Evolutionary conservation across 176 grass and related monocot species (phyloP), one percentile per base, ranked within the genome.

Genomic region (Thalia dealbata): DNA sequence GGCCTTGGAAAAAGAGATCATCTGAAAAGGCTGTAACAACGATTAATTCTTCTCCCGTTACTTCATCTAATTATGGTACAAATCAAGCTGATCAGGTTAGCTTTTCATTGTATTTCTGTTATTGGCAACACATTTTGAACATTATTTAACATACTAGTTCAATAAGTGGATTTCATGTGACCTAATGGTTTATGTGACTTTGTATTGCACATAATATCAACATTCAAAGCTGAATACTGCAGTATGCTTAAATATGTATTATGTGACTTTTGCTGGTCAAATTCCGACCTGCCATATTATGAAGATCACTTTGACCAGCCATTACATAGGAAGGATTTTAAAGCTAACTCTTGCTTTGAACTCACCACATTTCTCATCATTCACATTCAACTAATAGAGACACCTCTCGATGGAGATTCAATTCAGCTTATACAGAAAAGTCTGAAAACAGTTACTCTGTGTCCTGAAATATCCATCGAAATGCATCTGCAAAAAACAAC

Each of bases 1-100:
- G 75, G 75, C 75, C 64, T 25, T 77, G 75, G 75, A 77, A 68
- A 28, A 77, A 56, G 64, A 67, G 67, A 18, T 77, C 63, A 41
- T 77, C 64, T 19, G 75, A 77, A 12, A 77, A 77, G 45, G 64
- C 21, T 25, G 32, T 16, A 25, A 25, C 3, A 38, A 38, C 64
- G 41, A 51, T 27, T 67, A 21, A 68, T 63, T 77, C 75, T 15
- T 41, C 50, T 14, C 25, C 14, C 41, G 21, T 46, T 25, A 22
- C 75, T 42, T 77, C 19, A 16, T 15, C 64, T 42, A 56, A 54
- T 52, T 22, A 63, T 28, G 48, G 11, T 50, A 27, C 19, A 64
- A 77, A 77, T 55, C 62, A 69, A 63, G 64, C 10, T 3, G 64
- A 77, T 55, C 50, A 77, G 62, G 50, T 77, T 56, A 52, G 25